Evolutionary conservation across 1,284 basidiomycete genomes (phyloP).

Genomic region (Ustilago loliicola): DNA sequence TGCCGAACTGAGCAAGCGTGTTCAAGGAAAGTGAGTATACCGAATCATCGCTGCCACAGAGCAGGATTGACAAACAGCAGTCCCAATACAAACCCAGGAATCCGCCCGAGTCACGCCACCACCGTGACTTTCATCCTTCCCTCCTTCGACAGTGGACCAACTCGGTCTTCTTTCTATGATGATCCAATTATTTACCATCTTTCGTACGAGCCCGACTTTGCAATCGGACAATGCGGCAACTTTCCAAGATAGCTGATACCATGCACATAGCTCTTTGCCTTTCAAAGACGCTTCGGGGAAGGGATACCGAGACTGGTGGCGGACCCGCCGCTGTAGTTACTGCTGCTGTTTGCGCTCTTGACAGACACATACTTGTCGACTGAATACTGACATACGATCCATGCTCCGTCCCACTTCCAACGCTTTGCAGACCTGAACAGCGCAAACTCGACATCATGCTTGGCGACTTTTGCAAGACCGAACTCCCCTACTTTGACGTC

Average conservation of each 20-base stretch:
- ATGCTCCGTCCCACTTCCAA: not conserved
- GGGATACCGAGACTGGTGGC: not conserved
- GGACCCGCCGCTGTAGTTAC: slow-evolving; percentile 8
- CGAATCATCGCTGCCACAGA: not conserved
- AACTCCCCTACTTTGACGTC: slow-evolving; percentile 97
- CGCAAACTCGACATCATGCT: slow-evolving; percentile 93
- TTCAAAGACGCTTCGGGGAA: not conserved
- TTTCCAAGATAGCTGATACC: slow-evolving; percentile 50
- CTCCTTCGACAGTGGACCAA: not conserved
- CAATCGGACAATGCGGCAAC: slow-evolving; percentile 59
- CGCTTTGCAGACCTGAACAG: slow-evolving; percentile 83
- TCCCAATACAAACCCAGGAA: not conserved
- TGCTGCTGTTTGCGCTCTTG: slow-evolving; percentile 5
- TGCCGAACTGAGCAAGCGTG: slow-evolving; percentile 94
- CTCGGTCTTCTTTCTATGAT: slow-evolving; percentile 30
- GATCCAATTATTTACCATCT: slow-evolving; percentile 58
- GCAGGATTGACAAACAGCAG: slow-evolving; percentile 4
- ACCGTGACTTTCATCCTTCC: not conserved
- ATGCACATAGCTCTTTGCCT: not conserved
- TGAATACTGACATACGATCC: slow-evolving; percentile 19
- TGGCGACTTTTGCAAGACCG: slow-evolving; percentile 96
- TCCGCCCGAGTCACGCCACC: not conserved
- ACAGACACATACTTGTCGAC: not conserved
- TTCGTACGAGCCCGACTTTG: slow-evolving; percentile 61
- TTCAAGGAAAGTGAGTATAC: slow-evolving; percentile 91